A percentile compares a stretch with the other conserved stretches of the same genome.
Conservation (phyloP, 129 eudicot genomes). For the Oenanthe sinensis region DNA sequence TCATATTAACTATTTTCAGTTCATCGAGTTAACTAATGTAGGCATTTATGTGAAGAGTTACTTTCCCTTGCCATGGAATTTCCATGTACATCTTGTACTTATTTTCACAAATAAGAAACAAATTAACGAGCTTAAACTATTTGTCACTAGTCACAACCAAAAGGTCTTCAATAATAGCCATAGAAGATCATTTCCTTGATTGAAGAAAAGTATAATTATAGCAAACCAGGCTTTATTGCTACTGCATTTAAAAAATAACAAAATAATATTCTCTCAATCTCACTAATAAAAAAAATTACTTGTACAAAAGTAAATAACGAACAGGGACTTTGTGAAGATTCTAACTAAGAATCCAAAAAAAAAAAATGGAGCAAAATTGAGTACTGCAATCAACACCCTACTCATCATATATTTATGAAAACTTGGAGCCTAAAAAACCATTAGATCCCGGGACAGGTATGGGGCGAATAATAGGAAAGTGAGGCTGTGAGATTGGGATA, state of each 20-base stretch:
- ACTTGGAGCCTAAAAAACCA: constrained; percentile 47
- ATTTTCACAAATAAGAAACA: background rate
- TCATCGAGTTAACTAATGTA: too few species aligned
- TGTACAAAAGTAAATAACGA: background rate
- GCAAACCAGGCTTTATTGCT: background rate
- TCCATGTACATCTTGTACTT: too few species aligned
- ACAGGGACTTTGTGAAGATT: background rate
- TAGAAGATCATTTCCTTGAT: background rate
- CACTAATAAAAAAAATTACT: background rate
- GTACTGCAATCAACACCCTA: background rate
- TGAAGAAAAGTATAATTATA: background rate
- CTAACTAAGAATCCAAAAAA: background rate
- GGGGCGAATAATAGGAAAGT: constrained; percentile 49
- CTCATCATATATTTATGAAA: constrained; percentile 23
- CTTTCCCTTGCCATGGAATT: too few species aligned
- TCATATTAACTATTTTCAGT: background rate
- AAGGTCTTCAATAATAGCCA: too few species aligned
- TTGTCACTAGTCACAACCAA: background rate
- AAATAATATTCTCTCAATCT: background rate
- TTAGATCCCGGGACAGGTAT: constrained; percentile 42
- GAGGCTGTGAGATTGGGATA: constrained; percentile 54
- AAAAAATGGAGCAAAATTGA: background rate
- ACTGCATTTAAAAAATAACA: background rate
- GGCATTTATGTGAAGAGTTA: background rate
- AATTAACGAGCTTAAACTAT: background rate